These are phyloP conservation scores for Phanerochaete sordida DNA, from an alignment of 768 basidiomycete genomes.

Conservation along the genomic window DNA sequence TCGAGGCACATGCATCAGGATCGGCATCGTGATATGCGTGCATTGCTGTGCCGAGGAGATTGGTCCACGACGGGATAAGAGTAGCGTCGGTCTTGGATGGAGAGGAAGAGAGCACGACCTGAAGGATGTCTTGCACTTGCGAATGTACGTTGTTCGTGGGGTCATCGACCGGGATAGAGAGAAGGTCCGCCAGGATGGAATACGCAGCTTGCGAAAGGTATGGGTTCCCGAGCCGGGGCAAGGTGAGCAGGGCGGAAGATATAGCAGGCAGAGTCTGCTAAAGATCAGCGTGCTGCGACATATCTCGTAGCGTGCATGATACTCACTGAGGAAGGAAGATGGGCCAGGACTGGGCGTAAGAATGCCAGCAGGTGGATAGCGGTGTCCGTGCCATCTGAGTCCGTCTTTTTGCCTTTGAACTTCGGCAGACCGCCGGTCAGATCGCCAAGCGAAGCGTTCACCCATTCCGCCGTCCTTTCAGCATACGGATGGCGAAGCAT, in stretches of 20 bases:
- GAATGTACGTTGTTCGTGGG: slow-evolving; percentile 45
- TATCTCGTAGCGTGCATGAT: not conserved
- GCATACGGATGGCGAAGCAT: slow-evolving; percentile 83
- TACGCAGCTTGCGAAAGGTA: slow-evolving; percentile 90
- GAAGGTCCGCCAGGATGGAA: slow-evolving; percentile 79
- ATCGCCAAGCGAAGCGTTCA: slow-evolving; percentile 61
- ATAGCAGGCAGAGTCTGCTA: slow-evolving; percentile 70
- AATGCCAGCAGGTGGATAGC: slow-evolving; percentile 77
- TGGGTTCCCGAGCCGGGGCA: slow-evolving; percentile 84
- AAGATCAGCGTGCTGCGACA: slow-evolving; percentile 7
- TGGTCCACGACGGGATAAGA: slow-evolving; percentile 75
- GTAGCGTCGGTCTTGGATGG: slow-evolving; percentile 67
- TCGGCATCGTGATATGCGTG: slow-evolving; percentile 56
- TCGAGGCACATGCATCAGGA: slow-evolving; percentile 44
- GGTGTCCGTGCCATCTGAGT: slow-evolving; percentile 60
- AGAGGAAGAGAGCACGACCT: slow-evolving; percentile 62
- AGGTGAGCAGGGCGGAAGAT: slow-evolving; percentile 65
- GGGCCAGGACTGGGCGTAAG: slow-evolving; percentile 55
- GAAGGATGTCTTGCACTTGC: slow-evolving; percentile 58
- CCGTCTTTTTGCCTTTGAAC: slow-evolving; percentile 52
- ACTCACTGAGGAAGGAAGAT: slow-evolving; percentile 70
- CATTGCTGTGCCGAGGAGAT: slow-evolving; percentile 71
- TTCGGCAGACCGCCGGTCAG: slow-evolving; percentile 61
- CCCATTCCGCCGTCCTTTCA: slow-evolving; percentile 77
- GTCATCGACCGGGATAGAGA: slow-evolving; percentile 51